Percentiles rank a stretch among this genome's conserved stretches.
Conservation (phyloP, 2,329 filamentous ascomycete genomes). For the Diplocarpon rosae region DNA sequence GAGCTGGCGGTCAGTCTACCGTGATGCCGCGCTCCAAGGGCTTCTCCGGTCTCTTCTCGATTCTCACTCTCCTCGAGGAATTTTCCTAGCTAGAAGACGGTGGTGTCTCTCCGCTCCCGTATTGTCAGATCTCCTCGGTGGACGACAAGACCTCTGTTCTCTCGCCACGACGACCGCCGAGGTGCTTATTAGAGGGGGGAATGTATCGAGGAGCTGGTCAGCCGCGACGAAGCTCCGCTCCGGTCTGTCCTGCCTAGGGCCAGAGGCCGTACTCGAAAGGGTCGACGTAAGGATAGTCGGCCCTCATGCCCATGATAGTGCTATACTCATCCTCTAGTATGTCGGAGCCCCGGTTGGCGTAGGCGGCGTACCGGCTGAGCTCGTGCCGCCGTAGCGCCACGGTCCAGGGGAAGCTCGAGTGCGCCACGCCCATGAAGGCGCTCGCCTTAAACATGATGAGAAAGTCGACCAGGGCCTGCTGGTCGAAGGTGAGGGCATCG, state of each 20-base stretch:
- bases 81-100: too few species aligned
- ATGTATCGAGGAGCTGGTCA: too few species aligned
- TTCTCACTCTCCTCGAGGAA: too few species aligned
- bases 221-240: too few species aligned
- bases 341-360: not conserved
- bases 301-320: constrained; percentile 16
- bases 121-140: too few species aligned
- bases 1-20: too few species aligned
- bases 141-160: too few species aligned
- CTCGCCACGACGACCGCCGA: too few species aligned
- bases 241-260: not conserved
- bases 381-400: constrained; percentile 31
- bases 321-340: constrained; percentile 21
- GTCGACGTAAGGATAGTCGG: constrained; percentile 2
- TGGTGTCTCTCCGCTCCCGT: too few species aligned
- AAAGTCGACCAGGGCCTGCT: constrained; percentile 37
- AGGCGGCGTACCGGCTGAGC: not conserved
- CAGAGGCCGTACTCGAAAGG: constrained; percentile 1
- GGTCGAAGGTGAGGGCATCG: constrained; percentile 32
- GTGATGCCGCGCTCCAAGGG: too few species aligned
- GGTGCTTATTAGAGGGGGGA: too few species aligned
- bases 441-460: constrained; percentile 34
- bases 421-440: constrained; percentile 32
- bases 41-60: too few species aligned
- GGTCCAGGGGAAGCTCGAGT: constrained; percentile 36